A percentile compares a stretch with the other conserved stretches of the same genome.
These are phyloP conservation scores for Amoeboaphelidium protococcarum DNA, from an alignment of 371 early-diverging fungal species.

Conservation along the genomic window DNA sequence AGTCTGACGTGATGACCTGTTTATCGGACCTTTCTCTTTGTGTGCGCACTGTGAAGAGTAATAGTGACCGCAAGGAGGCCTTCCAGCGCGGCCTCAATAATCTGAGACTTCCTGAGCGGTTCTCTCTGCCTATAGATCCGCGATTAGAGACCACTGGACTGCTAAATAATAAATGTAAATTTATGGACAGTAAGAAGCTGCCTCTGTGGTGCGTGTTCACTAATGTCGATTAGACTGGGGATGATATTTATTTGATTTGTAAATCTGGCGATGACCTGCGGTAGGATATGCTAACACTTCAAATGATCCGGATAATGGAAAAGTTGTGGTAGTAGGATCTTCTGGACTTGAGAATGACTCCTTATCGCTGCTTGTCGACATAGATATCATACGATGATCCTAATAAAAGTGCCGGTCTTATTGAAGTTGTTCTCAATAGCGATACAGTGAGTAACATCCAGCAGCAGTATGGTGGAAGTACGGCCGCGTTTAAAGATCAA, in stretches of 20 bases:
- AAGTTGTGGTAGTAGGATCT: conserved; percentile 5
- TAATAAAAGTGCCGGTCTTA: conserved; percentile 4
- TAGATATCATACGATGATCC: too few relatives aligned
- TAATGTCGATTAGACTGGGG: not conserved
- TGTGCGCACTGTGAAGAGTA: not conserved
- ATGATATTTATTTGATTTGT: conserved; percentile 3
- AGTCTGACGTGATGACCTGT: conserved; percentile 1
- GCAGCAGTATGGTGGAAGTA: conserved; percentile 3
- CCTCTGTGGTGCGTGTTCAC: conserved; percentile 4
- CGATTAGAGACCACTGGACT: not conserved
- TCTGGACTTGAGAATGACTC: conserved; percentile 2
- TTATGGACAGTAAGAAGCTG: conserved; percentile 7
- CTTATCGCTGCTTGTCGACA: conserved; percentile 4
- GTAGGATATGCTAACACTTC: conserved; percentile 6
- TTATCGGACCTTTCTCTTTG: conserved; percentile 1
- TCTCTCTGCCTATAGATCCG: conserved; percentile 2
- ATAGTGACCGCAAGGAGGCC: not conserved
- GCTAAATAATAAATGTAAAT: conserved; percentile 2
- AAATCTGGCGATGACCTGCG: conserved; percentile 6
- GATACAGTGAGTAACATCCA: conserved; percentile 7
- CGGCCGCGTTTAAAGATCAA: conserved; percentile 7
- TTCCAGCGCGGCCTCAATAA: not conserved
- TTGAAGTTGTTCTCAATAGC: conserved; percentile 3
- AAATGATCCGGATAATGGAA: conserved; percentile 8
- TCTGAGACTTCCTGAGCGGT: not conserved